These are phyloP conservation scores for Lactifluus piperatus DNA, from an alignment of 768 basidiomycete genomes.

Conservation along the genomic window DNA sequence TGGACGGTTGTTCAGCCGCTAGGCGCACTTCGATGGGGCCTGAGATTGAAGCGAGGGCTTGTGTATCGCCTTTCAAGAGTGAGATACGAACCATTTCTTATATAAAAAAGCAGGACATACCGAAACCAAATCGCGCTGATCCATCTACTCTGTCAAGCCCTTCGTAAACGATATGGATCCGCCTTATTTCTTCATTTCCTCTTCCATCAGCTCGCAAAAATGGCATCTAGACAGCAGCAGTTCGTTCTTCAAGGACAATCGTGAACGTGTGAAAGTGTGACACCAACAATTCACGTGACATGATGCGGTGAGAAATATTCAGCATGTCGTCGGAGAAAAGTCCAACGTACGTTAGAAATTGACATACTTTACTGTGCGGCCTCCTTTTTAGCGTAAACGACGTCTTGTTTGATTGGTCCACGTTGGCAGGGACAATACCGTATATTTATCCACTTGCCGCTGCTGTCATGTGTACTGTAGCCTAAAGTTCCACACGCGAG, in stretches of 20 bases:
- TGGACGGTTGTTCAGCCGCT: slow-evolving; percentile 58
- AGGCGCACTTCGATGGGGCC: slow-evolving; percentile 75
- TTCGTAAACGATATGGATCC: slow-evolving; percentile 43
- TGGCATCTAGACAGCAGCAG: slow-evolving; percentile 4
- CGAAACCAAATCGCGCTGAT: slow-evolving; percentile 63
- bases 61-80: slow-evolving; percentile 29
- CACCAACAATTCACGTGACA: too few relatives aligned
- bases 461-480: neutral
- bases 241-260: too few relatives aligned
- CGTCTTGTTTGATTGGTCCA: too few relatives aligned
- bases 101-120: slow-evolving; percentile 26
- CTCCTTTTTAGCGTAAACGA: too few relatives aligned
- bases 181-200: slow-evolving; percentile 28
- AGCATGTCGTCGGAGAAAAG: too few relatives aligned
- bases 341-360: too few relatives aligned
- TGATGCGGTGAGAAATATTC: too few relatives aligned
- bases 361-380: too few relatives aligned
- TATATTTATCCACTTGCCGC: too few relatives aligned
- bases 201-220: slow-evolving; percentile 32
- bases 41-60: slow-evolving; percentile 60
- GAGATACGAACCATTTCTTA: slow-evolving; percentile 7
- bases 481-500: slow-evolving; percentile 5
- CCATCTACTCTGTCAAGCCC: slow-evolving; percentile 66
- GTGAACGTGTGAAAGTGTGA: too few relatives aligned
- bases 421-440: too few relatives aligned